Percentiles rank a stretch among this genome's conserved stretches.
Conservation (phyloP, 2,329 filamentous ascomycete species). For the Diaporthe longicolla region DNA sequence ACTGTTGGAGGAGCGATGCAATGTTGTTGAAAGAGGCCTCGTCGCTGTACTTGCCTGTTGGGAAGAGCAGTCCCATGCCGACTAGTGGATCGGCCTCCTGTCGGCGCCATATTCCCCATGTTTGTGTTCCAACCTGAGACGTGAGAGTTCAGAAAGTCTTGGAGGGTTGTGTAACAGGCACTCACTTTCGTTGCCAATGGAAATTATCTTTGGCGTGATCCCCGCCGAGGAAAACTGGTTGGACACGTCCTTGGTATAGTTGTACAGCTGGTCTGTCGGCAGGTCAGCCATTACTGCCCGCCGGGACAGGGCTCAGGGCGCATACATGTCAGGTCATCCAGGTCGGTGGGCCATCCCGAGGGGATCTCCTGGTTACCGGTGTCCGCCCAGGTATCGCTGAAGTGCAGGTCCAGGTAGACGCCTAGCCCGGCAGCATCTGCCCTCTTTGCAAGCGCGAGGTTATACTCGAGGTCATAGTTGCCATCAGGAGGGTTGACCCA, state of each 20-base stretch:
- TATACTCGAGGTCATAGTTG: slow-evolving; percentile 79
- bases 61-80: slow-evolving; percentile 75
- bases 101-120: neutral
- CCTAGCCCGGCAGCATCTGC: slow-evolving; percentile 73
- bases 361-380: slow-evolving; percentile 74
- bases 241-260: slow-evolving; percentile 75
- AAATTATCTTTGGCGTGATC: slow-evolving; percentile 73
- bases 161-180: neutral
- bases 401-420: slow-evolving; percentile 75
- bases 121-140: neutral
- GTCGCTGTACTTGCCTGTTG: slow-evolving; percentile 61
- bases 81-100: slow-evolving; percentile 50
- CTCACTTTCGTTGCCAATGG: slow-evolving; percentile 78
- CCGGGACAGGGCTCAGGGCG: neutral
- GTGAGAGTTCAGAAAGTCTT: neutral
- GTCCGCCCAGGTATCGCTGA: slow-evolving; percentile 80
- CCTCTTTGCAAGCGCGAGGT: slow-evolving; percentile 75
- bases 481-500: slow-evolving; percentile 79
- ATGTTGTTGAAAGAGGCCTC: slow-evolving; percentile 71
- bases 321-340: slow-evolving; percentile 70
- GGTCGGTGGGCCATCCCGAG: slow-evolving; percentile 72
- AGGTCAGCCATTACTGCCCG: neutral
- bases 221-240: slow-evolving; percentile 71
- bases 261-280: slow-evolving; percentile 63
- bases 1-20: slow-evolving; percentile 74